Conservation (phyloP, 305 asterid genomes). For the Ruellia speciosa region DNA sequence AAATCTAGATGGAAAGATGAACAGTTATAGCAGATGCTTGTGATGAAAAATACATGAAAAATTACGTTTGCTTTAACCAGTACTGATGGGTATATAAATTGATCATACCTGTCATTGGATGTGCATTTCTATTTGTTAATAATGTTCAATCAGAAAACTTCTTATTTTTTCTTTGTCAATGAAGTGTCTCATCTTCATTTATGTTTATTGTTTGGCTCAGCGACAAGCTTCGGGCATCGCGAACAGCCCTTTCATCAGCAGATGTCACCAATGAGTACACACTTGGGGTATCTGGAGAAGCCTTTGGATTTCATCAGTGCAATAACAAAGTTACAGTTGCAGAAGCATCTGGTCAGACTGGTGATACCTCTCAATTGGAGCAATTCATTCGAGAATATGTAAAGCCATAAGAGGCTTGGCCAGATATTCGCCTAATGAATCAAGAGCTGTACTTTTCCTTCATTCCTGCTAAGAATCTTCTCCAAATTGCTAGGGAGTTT, state of each 20-base stretch:
- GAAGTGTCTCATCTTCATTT: not conserved
- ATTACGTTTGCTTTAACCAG: too few relatives aligned
- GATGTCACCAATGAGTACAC: slow-evolving; percentile 53
- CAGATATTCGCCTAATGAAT: not conserved
- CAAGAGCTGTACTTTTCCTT: not conserved
- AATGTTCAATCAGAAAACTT: too few relatives aligned
- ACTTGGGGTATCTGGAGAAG: slow-evolving; percentile 58
- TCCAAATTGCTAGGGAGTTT: slow-evolving; percentile 1
- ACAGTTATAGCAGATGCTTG: too few relatives aligned
- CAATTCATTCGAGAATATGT: slow-evolving; percentile 55
- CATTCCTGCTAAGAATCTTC: not conserved
- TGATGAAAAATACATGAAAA: too few relatives aligned
- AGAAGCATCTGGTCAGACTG: slow-evolving; percentile 62
- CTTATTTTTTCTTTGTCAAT: too few relatives aligned
- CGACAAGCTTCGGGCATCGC: slow-evolving; percentile 79
- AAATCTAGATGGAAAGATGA: too few relatives aligned
- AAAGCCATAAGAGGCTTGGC: slow-evolving; percentile 28
- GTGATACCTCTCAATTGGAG: slow-evolving; percentile 48
- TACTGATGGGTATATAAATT: too few relatives aligned
- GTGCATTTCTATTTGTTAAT: too few relatives aligned
- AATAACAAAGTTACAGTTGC: slow-evolving; percentile 44
- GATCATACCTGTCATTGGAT: too few relatives aligned
- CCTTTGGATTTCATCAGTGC: slow-evolving; percentile 63
- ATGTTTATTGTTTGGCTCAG: slow-evolving; percentile 27
- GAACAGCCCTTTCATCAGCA: slow-evolving; percentile 73